phyloP scores from a whole-genome alignment of 768 basidiomycete species.

The Rhodocollybia butyracea region DNA sequence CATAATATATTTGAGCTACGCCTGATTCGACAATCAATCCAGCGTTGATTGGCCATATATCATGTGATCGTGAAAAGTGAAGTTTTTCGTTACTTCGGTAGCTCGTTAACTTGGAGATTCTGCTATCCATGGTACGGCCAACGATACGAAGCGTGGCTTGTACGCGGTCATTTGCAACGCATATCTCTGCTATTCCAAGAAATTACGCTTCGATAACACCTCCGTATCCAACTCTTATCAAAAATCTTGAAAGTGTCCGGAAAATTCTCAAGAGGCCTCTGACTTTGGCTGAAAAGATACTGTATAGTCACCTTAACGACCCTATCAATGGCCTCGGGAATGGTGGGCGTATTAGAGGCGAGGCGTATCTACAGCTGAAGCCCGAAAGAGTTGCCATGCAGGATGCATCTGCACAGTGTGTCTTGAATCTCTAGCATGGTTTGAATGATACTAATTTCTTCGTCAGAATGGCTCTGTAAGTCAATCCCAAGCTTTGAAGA shows the following conservation, averaged over 20 bases:
- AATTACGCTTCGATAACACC: slow-evolving; percentile 71
- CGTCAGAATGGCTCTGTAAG: slow-evolving; percentile 79
- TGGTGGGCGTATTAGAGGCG: slow-evolving; percentile 73
- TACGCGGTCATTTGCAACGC: slow-evolving; percentile 28
- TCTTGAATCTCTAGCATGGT: slow-evolving; percentile 10
- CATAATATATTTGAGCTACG: too few relatives aligned
- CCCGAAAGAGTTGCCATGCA: slow-evolving; percentile 98
- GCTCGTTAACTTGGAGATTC: not conserved
- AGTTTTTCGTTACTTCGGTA: not conserved
- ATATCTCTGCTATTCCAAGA: slow-evolving; percentile 34
- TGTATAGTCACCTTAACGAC: slow-evolving; percentile 88
- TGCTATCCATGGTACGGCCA: not conserved
- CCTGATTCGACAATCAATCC: too few relatives aligned
- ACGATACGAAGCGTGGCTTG: not conserved
- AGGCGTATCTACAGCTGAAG: slow-evolving; percentile 84
- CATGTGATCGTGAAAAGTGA: not conserved
- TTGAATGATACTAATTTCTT: slow-evolving; percentile 9
- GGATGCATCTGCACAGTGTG: slow-evolving; percentile 88
- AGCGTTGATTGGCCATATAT: not conserved
- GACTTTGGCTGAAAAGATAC: slow-evolving; percentile 95
- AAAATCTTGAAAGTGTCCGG: slow-evolving; percentile 69
- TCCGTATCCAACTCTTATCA: slow-evolving; percentile 69
- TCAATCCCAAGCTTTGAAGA: not conserved
- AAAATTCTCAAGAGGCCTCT: slow-evolving; percentile 73
- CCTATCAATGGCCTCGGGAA: slow-evolving; percentile 67